Evolutionary conservation across 2,329 filamentous ascomycete species (phyloP), one percentile per base, ranked within the genome.

Genomic region (Cladophialophora bantiana): DNA sequence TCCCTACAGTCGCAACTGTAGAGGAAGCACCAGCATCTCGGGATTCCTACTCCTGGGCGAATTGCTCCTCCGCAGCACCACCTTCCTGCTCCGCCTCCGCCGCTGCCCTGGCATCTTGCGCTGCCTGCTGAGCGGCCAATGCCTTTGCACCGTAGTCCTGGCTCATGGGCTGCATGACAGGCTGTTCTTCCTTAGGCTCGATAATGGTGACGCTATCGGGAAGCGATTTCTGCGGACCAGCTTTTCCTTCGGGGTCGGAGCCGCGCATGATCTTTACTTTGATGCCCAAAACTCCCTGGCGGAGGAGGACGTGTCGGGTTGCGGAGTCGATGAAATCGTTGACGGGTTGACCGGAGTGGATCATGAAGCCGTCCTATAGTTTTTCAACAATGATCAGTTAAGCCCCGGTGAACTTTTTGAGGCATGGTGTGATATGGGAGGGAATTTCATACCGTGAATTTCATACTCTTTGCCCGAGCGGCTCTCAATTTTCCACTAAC

Each of bases 211-310:
- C 95, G 82, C 93, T 93, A 83, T 99, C 95, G 76, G 95, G 95
- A 74, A 99, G 92, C 75, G 93, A 90, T 90, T 98, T 97, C 85
- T 94, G 92, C 78, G 94, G 94, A 76, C 95, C 93, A 78, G 93
- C 89, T 90, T 99, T 99, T 90, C 95, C 95, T 86, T 98, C 93
- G 82, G 95, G 95, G 87, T 99, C 95, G 77, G 93, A 95, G 81
- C 95, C 95, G 83, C 96, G 94, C 95, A 99, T 99, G 87, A 99
- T 99, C 94, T 99, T 99, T 85, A 99, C 95, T 90, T 99, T 99
- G 88, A 99, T 99, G 86, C 95, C 95, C 75, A 99, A 88, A 75
- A 99, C 95, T 92, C 95, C 95, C 88, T 99, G 95, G 86, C 96
- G 92, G 84, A 99, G 94, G 75, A 99, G 93, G 78, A 99, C 95